These are phyloP conservation scores for Tolypocladium tundrense DNA, from an alignment of 2,329 filamentous ascomycete species.

Conservation along the genomic window DNA sequence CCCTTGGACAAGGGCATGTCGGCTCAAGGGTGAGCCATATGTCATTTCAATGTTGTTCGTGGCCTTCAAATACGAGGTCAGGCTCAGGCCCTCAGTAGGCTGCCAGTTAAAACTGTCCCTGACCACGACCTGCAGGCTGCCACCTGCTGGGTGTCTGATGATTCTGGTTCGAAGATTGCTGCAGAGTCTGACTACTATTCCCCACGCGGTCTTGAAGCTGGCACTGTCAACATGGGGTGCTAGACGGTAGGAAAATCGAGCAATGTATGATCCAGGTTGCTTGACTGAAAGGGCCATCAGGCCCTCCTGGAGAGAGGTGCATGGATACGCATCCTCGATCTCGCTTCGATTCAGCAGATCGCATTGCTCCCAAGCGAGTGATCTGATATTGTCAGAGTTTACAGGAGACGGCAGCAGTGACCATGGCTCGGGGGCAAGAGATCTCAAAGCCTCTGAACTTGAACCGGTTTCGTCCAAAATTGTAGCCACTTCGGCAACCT, in stretches of 20 bases:
- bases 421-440: not conserved
- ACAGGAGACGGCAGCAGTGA: not conserved
- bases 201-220: constrained; percentile 19
- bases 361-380: not conserved
- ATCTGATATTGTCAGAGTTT: not conserved
- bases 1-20: not conserved
- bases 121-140: constrained; percentile 1
- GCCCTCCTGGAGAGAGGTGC: constrained; percentile 29
- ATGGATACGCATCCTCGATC: constrained; percentile 25
- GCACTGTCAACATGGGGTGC: constrained; percentile 7
- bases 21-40: not conserved
- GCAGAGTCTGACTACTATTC: constrained; percentile 1
- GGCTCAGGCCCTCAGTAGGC: not conserved
- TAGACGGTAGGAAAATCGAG: constrained; percentile 15
- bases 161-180: constrained; percentile 4
- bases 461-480: not conserved
- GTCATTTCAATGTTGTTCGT: not conserved
- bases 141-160: not conserved
- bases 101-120: not conserved
- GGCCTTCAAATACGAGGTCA: not conserved
- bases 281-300: constrained; percentile 25
- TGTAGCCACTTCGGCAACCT: not conserved
- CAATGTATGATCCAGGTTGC: constrained; percentile 25
- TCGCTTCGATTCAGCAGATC: constrained; percentile 3
- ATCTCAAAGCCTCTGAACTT: not conserved